phyloP scores from a whole-genome alignment of 2,329 filamentous ascomycete genomes.

The Microcyclosporella mali region DNA sequence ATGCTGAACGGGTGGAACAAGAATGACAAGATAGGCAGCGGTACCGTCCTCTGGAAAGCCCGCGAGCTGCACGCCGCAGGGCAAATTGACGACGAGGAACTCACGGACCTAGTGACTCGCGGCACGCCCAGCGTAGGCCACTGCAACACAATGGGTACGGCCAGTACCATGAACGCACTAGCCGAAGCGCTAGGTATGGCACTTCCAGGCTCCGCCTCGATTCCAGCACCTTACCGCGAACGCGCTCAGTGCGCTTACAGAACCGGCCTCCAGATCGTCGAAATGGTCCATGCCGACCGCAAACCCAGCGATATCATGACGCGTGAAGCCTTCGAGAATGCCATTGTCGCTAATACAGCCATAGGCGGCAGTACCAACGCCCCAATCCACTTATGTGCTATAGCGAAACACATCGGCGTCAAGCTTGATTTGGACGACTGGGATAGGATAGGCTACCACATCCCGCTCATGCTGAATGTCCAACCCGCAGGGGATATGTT shows the following conservation, averaged over 20 bases:
- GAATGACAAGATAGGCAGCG: constrained; percentile 22
- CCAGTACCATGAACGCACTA: constrained; percentile 30
- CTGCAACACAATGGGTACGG: constrained; percentile 31
- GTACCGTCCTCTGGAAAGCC: constrained; percentile 29
- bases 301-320: constrained; percentile 51
- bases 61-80: constrained; percentile 26
- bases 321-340: constrained; percentile 51
- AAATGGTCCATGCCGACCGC: constrained; percentile 26
- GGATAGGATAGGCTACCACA: constrained; percentile 45
- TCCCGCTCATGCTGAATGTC: constrained; percentile 51
- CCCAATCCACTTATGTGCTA: constrained; percentile 50
- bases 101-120: constrained; percentile 25
- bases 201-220: constrained; percentile 24
- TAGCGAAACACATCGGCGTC: constrained; percentile 51
- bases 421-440: constrained; percentile 48
- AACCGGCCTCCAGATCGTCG: constrained; percentile 28
- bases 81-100: constrained; percentile 23
- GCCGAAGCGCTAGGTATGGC: constrained; percentile 30
- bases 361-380: constrained; percentile 54
- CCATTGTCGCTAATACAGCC: constrained; percentile 49
- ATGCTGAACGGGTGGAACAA: constrained; percentile 28
- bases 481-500: constrained; percentile 50
- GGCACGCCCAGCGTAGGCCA: constrained; percentile 27
- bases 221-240: constrained; percentile 27
- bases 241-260: constrained; percentile 27